Base-by-base conservation (phyloP, 805 yeast species). In the Saccharomycopsis javanensis region DNA sequence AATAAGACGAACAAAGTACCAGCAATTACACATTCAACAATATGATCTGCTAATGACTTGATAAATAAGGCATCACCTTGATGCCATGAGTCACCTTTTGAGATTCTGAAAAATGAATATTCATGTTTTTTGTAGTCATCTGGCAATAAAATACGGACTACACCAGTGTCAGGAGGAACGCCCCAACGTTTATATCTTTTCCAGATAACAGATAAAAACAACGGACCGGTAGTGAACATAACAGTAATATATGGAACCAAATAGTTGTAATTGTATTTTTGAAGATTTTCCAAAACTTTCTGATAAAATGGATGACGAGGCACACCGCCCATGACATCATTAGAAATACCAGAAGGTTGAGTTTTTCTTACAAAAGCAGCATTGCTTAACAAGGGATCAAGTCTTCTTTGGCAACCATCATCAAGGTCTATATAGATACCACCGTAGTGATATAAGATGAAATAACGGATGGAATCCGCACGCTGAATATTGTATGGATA, bases 31-130 rank as follows among this genome's bases (percentile, higher is more conserved):
- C 90, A 85, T 42, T 85, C 70, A 15, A 81, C 76, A 62, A 91
- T 80, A 69, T 91, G 96, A 62, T 80, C 77, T 16, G 88, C 89
- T 70, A 90, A 71, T 7, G 79, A 72, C 66, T 86, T 82, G 70
- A 90, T 81, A 67, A 88, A 80, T 55, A 81, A 77, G 10, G 97
- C 96, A 69, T 91, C 97, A 62, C 83, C 88, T 65, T 81, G 72
- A 71, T 91, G 97, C 97, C 97, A 91, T 27, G 96, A 86, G 0
- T 96, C 87, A 51, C 97, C 97, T 56, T 80, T 79, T 0, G 88
- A 75, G 56, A 88, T 84, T 42, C 81, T 76, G 69, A 91, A 90
- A 67, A 87, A 86, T 0, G 90, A 78, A 62, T 76, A 72, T 0
- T 76, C 66, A 60, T 76, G 78, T 58, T 79, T 73, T 67, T 86